A percentile compares a stretch with the other conserved stretches of the same genome.
These are phyloP conservation scores for Wickerhamomyces sp. DNA, from an alignment of 1,139 yeast genomes.

Conservation along the genomic window DNA sequence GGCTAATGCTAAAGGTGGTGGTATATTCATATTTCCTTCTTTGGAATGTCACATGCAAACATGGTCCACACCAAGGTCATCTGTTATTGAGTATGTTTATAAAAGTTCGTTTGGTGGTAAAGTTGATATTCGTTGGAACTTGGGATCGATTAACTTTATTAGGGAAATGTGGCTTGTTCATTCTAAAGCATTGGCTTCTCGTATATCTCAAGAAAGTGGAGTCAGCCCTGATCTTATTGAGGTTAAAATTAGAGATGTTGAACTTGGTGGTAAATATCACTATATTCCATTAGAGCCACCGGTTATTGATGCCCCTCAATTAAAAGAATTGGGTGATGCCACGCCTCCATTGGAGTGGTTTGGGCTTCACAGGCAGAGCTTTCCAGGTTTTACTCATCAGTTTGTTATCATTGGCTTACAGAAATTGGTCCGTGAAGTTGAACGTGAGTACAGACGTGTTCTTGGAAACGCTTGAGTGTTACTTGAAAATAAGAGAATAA, in stretches of 20 bases:
- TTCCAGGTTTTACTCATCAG: conserved; percentile 86
- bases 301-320: conserved; percentile 80
- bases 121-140: conserved; percentile 88
- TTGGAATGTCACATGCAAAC: conserved; percentile 73
- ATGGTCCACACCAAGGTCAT: conserved; percentile 47
- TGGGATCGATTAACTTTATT: conserved; percentile 88
- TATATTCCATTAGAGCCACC: conserved; percentile 75
- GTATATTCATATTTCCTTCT: conserved; percentile 75
- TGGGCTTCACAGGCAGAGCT: conserved; percentile 80
- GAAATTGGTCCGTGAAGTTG: conserved; percentile 61
- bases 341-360: conserved; percentile 99
- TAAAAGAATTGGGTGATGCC: conserved; percentile 90
- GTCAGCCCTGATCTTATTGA: conserved; percentile 37
- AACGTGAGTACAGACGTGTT: conserved; percentile 34
- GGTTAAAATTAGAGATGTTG: conserved; percentile 60
- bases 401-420: conserved; percentile 70
- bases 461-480: conserved; percentile 27
- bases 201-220: conserved; percentile 34
- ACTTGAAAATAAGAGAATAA: not conserved
- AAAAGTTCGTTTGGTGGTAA: conserved; percentile 79
- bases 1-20: conserved; percentile 67
- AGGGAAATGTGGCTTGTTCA: conserved; percentile 90
- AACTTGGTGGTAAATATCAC: conserved; percentile 49
- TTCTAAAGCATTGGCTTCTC: conserved; percentile 48
- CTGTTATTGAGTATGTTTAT: conserved; percentile 59